Percentiles rank a stretch among this genome's conserved stretches.
Conservation (phyloP, 2,329 filamentous ascomycete species). For the Chaetomium sp. region DNA sequence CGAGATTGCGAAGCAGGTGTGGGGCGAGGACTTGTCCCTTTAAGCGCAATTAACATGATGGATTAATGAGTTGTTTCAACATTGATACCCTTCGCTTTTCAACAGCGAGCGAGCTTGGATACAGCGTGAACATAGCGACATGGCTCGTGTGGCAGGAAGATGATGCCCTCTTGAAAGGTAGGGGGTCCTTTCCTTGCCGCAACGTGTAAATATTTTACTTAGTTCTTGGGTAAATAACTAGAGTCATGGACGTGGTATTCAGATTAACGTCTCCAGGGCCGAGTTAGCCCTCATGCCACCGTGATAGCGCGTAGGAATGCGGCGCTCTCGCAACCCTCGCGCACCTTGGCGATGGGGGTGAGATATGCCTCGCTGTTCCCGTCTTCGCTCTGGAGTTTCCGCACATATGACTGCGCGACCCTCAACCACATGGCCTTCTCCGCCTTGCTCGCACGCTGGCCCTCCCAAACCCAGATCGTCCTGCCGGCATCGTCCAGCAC, state of each 20-base stretch:
- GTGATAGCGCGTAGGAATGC: slow-evolving; percentile 54
- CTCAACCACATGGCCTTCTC: slow-evolving; percentile 21
- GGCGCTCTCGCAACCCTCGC: slow-evolving; percentile 57
- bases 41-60: slow-evolving; percentile 18
- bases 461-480: slow-evolving; percentile 19
- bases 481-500: slow-evolving; percentile 10
- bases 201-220: not conserved
- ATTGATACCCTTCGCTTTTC: slow-evolving; percentile 22
- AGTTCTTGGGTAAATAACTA: not conserved
- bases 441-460: slow-evolving; percentile 6
- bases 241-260: not conserved
- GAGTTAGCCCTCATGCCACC: slow-evolving; percentile 14
- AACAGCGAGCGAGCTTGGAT: slow-evolving; percentile 16
- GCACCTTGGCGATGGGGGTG: slow-evolving; percentile 59
- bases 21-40: slow-evolving; percentile 51
- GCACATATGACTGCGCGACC: slow-evolving; percentile 18
- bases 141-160: not conserved
- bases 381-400: slow-evolving; percentile 41
- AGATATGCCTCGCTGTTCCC: slow-evolving; percentile 43
- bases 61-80: slow-evolving; percentile 23
- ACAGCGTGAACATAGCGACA: not conserved
- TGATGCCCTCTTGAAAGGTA: not conserved
- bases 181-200: not conserved
- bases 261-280: not conserved
- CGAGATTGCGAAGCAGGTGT: slow-evolving; percentile 60